Evolutionary conservation across 805 yeast species (phyloP), one percentile per base, ranked within the genome.

Genomic region (Lachancea waltii): DNA sequence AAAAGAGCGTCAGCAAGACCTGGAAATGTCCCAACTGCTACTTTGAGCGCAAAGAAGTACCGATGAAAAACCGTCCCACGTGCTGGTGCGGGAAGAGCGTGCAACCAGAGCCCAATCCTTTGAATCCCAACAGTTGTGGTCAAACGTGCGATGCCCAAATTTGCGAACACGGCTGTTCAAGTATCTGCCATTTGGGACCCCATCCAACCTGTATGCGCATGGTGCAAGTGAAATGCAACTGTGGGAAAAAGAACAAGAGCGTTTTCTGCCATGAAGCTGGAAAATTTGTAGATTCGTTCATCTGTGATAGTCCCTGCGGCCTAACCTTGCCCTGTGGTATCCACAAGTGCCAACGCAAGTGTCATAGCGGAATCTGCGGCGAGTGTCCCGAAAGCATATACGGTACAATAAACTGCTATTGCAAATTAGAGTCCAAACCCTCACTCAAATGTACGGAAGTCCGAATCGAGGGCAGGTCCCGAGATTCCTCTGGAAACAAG

Each of bases 31-130:
- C 96, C 0, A 73, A 85, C 77, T 60, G 65, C 60, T 33, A 75
- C 65, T 35, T 65, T 61, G 36, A 50, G 43, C 42, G 51, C 63
- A 50, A 67, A 72, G 31, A 87, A 85, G 25, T 70, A 60, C 46
- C 70, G 58, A 27, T 80, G 74, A 58, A 74, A 74, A 46, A 52
- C 31, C 47, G 60, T 26, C 47, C 56, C 7, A 52, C 63, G 1
- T 87, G 97, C 54, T 87, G 97, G 97, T 87, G 96, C 67, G 90
- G 89, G 1, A 81, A 84, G 50, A 73, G 71, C 2, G 64, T 74
- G 14, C 75, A 83, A 46, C 96, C 96, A 0, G 63, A 56, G 3
- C 60, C 69, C 1, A 77, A 80, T 49, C 60, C 68, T 14, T 59
- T 79, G 36, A 63, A 69, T 35, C 95, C 96, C 0, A 92, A 87